A percentile compares a stretch with the other conserved stretches of the same genome.
phyloP scores from a whole-genome alignment of 2,329 filamentous ascomycete species.

The Alternaria alternata region DNA sequence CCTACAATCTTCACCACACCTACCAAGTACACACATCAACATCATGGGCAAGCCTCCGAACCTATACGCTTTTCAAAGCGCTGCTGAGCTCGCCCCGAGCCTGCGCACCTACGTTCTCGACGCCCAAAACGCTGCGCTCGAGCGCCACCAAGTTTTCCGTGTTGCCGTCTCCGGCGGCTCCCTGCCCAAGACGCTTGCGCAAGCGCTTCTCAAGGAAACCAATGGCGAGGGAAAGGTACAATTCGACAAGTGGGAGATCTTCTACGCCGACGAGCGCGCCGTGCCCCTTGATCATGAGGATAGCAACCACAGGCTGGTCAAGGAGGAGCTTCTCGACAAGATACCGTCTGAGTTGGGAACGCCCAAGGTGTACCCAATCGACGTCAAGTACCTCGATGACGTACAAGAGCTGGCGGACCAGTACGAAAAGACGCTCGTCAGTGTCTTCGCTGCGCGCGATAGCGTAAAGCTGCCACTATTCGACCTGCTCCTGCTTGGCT shows the following conservation, averaged over 20 bases:
- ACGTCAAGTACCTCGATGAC: slow-evolving; percentile 73
- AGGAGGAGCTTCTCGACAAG: slow-evolving; percentile 87
- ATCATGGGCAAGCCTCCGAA: slow-evolving; percentile 58
- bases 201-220: slow-evolving; percentile 74
- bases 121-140: slow-evolving; percentile 79
- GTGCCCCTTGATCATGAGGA: slow-evolving; percentile 91
- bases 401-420: slow-evolving; percentile 90
- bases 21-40: slow-evolving; percentile 20
- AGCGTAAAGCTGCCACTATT: slow-evolving; percentile 95
- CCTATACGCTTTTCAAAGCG: slow-evolving; percentile 81
- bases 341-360: slow-evolving; percentile 72
- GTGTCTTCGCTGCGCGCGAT: slow-evolving; percentile 87
- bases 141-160: slow-evolving; percentile 85
- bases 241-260: slow-evolving; percentile 94
- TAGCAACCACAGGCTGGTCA: slow-evolving; percentile 91
- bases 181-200: slow-evolving; percentile 84
- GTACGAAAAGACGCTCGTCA: slow-evolving; percentile 89
- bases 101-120: slow-evolving; percentile 85
- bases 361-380: slow-evolving; percentile 82
- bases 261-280: slow-evolving; percentile 96
- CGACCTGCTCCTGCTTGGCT: slow-evolving; percentile 91
- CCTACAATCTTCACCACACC: slow-evolving; percentile 18
- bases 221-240: slow-evolving; percentile 69
- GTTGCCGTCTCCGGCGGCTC: slow-evolving; percentile 93
- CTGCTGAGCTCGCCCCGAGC: slow-evolving; percentile 74